Evolutionary conservation across 768 basidiomycete species (phyloP).

Genomic region (Chalciporus pseudorubinellus): DNA sequence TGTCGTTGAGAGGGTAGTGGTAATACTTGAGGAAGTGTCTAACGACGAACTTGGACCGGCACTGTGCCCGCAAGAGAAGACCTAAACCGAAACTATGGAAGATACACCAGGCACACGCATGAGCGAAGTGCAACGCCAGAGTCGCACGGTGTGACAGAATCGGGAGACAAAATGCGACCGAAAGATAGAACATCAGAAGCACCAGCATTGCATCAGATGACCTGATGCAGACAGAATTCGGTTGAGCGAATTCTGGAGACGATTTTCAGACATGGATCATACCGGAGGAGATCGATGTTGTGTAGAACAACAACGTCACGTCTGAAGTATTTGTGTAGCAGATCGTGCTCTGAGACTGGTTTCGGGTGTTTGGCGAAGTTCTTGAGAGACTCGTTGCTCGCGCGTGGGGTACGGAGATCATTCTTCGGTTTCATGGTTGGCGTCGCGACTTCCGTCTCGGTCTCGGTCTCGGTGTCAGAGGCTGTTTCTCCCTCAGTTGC

Average conservation of each 20-base stretch:
- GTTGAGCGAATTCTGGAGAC: constrained; percentile 13
- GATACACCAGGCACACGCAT: constrained; percentile 82
- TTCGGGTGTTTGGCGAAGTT: background rate
- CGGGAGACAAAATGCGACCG: constrained; percentile 59
- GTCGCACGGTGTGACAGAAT: constrained; percentile 45
- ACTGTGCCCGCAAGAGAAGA: constrained; percentile 78
- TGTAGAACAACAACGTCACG: constrained; percentile 78
- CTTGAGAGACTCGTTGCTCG: constrained; percentile 8
- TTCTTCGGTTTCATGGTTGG: constrained; percentile 9
- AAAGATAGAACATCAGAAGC: constrained; percentile 68
- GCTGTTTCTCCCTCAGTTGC: constrained; percentile 72
- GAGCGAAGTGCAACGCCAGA: constrained; percentile 71
- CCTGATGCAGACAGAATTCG: constrained; percentile 41
- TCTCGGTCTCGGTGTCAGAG: constrained; percentile 68
- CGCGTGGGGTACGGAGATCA: background rate
- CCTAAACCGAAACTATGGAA: constrained; percentile 91
- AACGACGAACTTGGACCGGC: constrained; percentile 83
- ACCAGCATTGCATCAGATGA: constrained; percentile 82
- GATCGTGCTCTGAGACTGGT: constrained; percentile 75
- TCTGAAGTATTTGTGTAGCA: constrained; percentile 86
- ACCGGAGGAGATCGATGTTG: constrained; percentile 88
- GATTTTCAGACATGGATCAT: constrained; percentile 20
- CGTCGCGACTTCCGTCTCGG: constrained; percentile 45
- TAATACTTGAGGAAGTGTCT: constrained; percentile 95
- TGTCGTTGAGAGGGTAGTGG: constrained; percentile 73